Base-by-base conservation (phyloP, 1,284 basidiomycete genomes). In the Clitocybe nebularis region DNA sequence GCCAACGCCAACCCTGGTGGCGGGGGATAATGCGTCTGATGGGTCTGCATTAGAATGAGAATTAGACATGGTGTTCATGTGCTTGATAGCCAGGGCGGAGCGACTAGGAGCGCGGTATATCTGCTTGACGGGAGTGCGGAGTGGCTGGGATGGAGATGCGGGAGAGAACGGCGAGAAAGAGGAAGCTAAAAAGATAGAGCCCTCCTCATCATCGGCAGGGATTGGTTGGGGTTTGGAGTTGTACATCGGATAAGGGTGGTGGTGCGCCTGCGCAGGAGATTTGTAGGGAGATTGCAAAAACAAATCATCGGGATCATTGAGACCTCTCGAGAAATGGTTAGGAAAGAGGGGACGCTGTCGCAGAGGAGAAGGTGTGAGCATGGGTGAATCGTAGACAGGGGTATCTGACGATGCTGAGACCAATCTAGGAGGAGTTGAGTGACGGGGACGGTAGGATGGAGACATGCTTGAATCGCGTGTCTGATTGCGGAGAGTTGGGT, bases 281-380 rank as follows among this genome's bases (percentile, higher is more conserved):
- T 60, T 70, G 55, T 70, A 73, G 3, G 79, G 77, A 19, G 79
- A 82, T 51, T 75, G 69, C 5, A 69, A 62, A 53, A 78, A 77
- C 44, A 74, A 60, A 54, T 79, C 74, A 51, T 78, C 73, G 36
- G 60, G 52, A 47, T 69, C 66, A 6, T 60, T 53, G 14, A 52
- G 39, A n/a, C 58, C 45, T 25, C 46, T 49, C 36, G 46, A 46
- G 48, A 57, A 44, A 39, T 53, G 25, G 49, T 50, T 39, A 47
- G 62, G 50, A 56, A 72, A 62, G 17, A 70, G 57, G 10, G 63
- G 61, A 13, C 60, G 60, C 51, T 66, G 66, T 40, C 74, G 68
- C 45, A 79, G 68, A 11, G 80, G 81, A 4, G 83, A 84, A 14
- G 79, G 77, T 1, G 81, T 75, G 45, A 77, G 69, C 71, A 81